Base-by-base conservation (phyloP, 2,329 filamentous ascomycete species). In the Fusarium sp. region DNA sequence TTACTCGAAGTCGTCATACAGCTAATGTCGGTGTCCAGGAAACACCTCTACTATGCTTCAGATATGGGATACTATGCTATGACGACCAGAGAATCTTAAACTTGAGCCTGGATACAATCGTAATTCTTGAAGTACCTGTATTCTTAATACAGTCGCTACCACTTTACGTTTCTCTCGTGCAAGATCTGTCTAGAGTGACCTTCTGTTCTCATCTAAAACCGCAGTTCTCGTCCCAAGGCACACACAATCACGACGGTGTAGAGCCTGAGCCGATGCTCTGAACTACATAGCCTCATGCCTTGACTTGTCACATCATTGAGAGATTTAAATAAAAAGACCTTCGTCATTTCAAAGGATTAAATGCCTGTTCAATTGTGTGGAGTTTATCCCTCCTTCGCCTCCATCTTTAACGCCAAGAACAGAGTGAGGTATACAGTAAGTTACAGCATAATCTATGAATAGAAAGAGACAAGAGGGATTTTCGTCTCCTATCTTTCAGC, bases 391-490 rank as follows among this genome's bases (percentile, higher is more conserved):
- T 46, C 63, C 44, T 24, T 50, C 29, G 50, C 43, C 42, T 30
- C 51, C 51, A 16, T 61, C 43, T 68, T 53, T n/a, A 71, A 71
- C 59, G 51, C 63, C 68, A 51, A 32, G 63, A 59, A 16, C 34
- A 64, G 32, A 65, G 50, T 46, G 58, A 58, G 43, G 49, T 63
- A 52, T 66, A 55, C 40, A 55, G 24, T 15, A 42, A 22, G n/a
- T 43, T 65, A 65, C 57, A 66, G 51, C 38, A 68, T 55, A 29
- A 40, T 71, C 68, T 69, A 71, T 71, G 59, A 69, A 71, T 65
- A 71, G 46, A 61, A 69, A n/a, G 43, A 22, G 18, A 61, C 22
- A 61, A 34, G 22, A 56, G 43, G 20, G 43, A 22, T 29, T 14
- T 20, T 27, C 11, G 22, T 24, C 44, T 24, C n/a, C 27, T 29